These are phyloP conservation scores for Pinus albicaulis DNA, from an alignment of 75 land plant species.

Conservation along the genomic window DNA sequence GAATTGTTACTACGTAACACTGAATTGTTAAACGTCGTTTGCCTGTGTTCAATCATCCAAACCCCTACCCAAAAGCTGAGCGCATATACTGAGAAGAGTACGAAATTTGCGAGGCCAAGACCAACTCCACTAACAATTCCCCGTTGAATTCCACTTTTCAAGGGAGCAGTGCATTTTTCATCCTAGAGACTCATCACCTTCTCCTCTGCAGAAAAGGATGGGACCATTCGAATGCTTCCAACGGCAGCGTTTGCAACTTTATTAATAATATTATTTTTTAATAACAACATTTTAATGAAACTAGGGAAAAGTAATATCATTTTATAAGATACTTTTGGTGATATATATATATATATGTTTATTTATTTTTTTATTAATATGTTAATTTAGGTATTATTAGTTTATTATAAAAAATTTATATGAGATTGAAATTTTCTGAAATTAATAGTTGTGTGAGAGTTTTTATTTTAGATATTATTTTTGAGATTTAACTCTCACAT, in stretches of 20 bases:
- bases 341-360: too few species aligned
- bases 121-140: slow-evolving; percentile 68
- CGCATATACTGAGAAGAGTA: slow-evolving; percentile 53
- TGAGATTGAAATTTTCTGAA: too few species aligned
- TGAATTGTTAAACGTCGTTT: slow-evolving; percentile 51
- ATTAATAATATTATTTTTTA: too few species aligned
- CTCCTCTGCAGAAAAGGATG: slow-evolving; percentile 79
- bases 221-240: slow-evolving; percentile 77
- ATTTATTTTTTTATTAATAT: too few species aligned
- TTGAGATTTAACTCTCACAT: too few species aligned
- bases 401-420: too few species aligned
- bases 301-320: too few species aligned
- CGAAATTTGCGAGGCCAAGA: slow-evolving; percentile 52
- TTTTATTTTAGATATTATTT: too few species aligned
- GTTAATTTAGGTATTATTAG: too few species aligned
- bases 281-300: too few species aligned
- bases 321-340: too few species aligned
- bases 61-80: slow-evolving; percentile 76
- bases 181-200: slow-evolving; percentile 65
- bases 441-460: too few species aligned
- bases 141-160: slow-evolving; percentile 54
- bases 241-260: slow-evolving; percentile 79
- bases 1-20: background rate
- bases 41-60: slow-evolving; percentile 43
- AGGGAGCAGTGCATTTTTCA: slow-evolving; percentile 59